Percentiles rank a stretch among this genome's conserved stretches.
These are phyloP conservation scores for Magnolia sinica DNA, from an alignment of 164 flowering plant genomes.

Conservation along the genomic window DNA sequence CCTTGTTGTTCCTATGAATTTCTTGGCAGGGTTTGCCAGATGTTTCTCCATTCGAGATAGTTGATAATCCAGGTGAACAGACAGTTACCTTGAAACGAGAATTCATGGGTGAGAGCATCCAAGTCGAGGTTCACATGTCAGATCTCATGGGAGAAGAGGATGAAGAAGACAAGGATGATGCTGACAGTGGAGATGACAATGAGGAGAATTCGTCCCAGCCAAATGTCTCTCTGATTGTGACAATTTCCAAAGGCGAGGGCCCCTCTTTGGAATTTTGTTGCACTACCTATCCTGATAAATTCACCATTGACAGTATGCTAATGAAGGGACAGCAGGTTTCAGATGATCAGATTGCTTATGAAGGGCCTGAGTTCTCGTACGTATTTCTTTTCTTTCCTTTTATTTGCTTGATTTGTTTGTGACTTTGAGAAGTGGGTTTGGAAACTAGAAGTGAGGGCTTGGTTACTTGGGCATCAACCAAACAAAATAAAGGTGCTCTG, in stretches of 20 bases:
- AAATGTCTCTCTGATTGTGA: constrained; percentile 20
- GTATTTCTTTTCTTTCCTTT: constrained; percentile 6
- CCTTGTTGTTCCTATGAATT: background rate
- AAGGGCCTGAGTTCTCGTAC: constrained; percentile 29
- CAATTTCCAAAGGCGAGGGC: constrained; percentile 23
- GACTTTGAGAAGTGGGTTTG: background rate
- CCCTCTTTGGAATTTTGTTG: constrained; percentile 23
- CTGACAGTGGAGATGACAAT: constrained; percentile 13
- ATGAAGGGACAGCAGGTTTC: constrained; percentile 16
- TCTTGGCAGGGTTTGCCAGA: constrained; percentile 20
- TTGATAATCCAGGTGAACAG: constrained; percentile 28
- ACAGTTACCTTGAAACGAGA: constrained; percentile 24
- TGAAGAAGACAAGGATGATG: constrained; percentile 9
- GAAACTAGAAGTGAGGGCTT: background rate
- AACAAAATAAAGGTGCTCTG: too few relatives aligned
- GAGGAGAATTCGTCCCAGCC: constrained; percentile 1
- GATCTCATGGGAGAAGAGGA: constrained; percentile 15
- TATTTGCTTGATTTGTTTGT: background rate
- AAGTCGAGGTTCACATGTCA: constrained; percentile 24
- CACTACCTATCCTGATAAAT: constrained; percentile 12
- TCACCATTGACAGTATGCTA: constrained; percentile 19
- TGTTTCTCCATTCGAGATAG: constrained; percentile 26
- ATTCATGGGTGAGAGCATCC: constrained; percentile 20
- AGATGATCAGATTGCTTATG: constrained; percentile 15
- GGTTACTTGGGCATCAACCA: background rate